phyloP scores from a whole-genome alignment of 2,329 filamentous ascomycete species.

The Fusarium pseudocircinatum region DNA sequence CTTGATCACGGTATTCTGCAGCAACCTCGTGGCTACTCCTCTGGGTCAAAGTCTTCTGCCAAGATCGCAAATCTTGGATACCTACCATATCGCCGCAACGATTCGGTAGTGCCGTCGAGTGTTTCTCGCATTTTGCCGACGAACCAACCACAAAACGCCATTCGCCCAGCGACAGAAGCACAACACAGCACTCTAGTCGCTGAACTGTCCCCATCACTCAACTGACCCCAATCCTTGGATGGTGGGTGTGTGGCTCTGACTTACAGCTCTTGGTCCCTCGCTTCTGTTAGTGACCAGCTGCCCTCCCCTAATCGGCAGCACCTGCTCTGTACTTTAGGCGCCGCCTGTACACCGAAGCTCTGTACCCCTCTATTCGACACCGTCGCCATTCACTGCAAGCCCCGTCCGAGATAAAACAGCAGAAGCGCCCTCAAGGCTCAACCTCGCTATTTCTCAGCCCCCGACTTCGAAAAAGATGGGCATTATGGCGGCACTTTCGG shows the following conservation, averaged over 20 bases:
- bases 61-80: slow-evolving; percentile 24
- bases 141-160: slow-evolving; percentile 35
- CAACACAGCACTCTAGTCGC: slow-evolving; percentile 17
- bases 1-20: slow-evolving; percentile 26
- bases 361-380: slow-evolving; percentile 30
- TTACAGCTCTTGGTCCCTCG: slow-evolving; percentile 34
- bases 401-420: slow-evolving; percentile 27
- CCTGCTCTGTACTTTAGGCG: slow-evolving; percentile 28
- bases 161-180: slow-evolving; percentile 16
- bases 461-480: slow-evolving; percentile 3
- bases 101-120: slow-evolving; percentile 35
- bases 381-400: slow-evolving; percentile 22
- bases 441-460: slow-evolving; percentile 11
- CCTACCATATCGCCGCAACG: slow-evolving; percentile 14
- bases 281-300: slow-evolving; percentile 37
- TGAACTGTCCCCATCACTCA: slow-evolving; percentile 30
- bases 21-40: slow-evolving; percentile 16
- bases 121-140: slow-evolving; percentile 23
- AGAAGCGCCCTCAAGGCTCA: slow-evolving; percentile 13
- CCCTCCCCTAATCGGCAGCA: slow-evolving; percentile 24
- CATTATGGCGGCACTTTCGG: slow-evolving; percentile 42
- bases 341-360: slow-evolving; percentile 38
- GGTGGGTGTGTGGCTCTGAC: slow-evolving; percentile 41
- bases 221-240: slow-evolving; percentile 30
- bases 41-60: slow-evolving; percentile 8